phyloP scores from a whole-genome alignment of 805 yeast species.

The Candida rishiriensis region DNA sequence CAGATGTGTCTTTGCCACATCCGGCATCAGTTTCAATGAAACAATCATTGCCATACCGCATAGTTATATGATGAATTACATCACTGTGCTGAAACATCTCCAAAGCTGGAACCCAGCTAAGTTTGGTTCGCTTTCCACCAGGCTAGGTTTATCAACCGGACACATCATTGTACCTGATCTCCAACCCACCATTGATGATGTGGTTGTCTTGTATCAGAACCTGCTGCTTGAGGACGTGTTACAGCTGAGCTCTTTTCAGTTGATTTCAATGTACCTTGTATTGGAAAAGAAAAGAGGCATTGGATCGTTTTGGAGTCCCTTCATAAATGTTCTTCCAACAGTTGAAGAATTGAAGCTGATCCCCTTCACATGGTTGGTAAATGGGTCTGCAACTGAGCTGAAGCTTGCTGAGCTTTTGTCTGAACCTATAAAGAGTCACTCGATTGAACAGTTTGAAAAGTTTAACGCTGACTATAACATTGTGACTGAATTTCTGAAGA shows the following conservation, averaged over 20 bases:
- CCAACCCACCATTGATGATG: not conserved
- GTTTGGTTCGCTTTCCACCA: slow-evolving; percentile 9
- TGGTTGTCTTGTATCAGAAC: slow-evolving; percentile 11
- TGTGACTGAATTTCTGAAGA: slow-evolving; percentile 27
- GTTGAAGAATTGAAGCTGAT: slow-evolving; percentile 45
- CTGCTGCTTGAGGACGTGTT: slow-evolving; percentile 31
- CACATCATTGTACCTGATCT: slow-evolving; percentile 22
- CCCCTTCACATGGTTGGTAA: slow-evolving; percentile 61
- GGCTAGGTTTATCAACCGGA: slow-evolving; percentile 13
- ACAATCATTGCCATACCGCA: slow-evolving; percentile 54
- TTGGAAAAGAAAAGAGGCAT: slow-evolving; percentile 38
- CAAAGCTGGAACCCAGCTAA: slow-evolving; percentile 26
- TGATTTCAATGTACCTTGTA: slow-evolving; percentile 46
- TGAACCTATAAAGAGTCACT: slow-evolving; percentile 33
- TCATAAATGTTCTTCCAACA: slow-evolving; percentile 60
- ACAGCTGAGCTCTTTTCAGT: slow-evolving; percentile 53
- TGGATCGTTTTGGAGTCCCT: slow-evolving; percentile 63
- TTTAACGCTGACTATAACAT: slow-evolving; percentile 42
- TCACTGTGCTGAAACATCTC: slow-evolving; percentile 46
- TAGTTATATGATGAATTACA: slow-evolving; percentile 52
- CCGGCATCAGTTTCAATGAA: slow-evolving; percentile 36
- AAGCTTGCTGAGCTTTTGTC: slow-evolving; percentile 41
- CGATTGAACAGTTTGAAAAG: slow-evolving; percentile 36
- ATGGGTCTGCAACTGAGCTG: slow-evolving; percentile 16
- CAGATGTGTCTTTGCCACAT: slow-evolving; percentile 52